These are phyloP conservation scores for Suillus decipiens DNA, from an alignment of 768 basidiomycete species.

Conservation along the genomic window DNA sequence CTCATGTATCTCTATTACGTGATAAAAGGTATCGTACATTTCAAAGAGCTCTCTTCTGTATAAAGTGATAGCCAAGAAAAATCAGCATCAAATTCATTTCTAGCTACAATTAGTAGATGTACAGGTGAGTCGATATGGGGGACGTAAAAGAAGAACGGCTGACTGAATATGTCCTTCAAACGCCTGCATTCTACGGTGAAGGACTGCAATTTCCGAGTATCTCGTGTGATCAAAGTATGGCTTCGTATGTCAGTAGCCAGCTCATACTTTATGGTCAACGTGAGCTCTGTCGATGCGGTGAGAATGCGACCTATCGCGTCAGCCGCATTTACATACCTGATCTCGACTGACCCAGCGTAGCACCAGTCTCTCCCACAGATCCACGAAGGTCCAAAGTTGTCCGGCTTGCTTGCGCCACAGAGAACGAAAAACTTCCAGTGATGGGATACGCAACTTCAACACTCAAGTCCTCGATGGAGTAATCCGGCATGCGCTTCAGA, in stretches of 20 bases:
- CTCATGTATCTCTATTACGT: neutral
- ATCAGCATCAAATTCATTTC: neutral
- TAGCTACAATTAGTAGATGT: conserved; percentile 1
- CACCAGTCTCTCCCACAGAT: conserved; percentile 14
- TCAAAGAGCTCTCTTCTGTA: neutral
- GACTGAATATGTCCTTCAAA: conserved; percentile 53
- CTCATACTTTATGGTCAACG: conserved; percentile 46
- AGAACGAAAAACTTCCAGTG: conserved; percentile 51
- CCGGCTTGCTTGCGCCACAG: conserved; percentile 55
- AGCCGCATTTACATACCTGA: conserved; percentile 39
- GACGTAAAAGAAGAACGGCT: conserved; percentile 13
- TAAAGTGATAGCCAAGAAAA: conserved; percentile 6
- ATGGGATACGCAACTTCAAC: conserved; percentile 45
- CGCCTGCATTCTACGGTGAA: conserved; percentile 59
- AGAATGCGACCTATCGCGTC: conserved; percentile 5
- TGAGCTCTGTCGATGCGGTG: conserved; percentile 43
- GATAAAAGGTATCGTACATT: conserved; percentile 1
- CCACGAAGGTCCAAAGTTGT: conserved; percentile 37
- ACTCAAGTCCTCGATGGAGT: conserved; percentile 2
- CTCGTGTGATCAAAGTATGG: conserved; percentile 46
- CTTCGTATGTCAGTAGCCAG: conserved; percentile 41
- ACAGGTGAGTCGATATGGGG: neutral
- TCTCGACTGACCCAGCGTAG: conserved; percentile 34
- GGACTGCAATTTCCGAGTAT: conserved; percentile 47
- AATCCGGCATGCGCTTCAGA: conserved; percentile 17